phyloP scores from a whole-genome alignment of 768 basidiomycete genomes.

The Pleurotus pulmonarius region DNA sequence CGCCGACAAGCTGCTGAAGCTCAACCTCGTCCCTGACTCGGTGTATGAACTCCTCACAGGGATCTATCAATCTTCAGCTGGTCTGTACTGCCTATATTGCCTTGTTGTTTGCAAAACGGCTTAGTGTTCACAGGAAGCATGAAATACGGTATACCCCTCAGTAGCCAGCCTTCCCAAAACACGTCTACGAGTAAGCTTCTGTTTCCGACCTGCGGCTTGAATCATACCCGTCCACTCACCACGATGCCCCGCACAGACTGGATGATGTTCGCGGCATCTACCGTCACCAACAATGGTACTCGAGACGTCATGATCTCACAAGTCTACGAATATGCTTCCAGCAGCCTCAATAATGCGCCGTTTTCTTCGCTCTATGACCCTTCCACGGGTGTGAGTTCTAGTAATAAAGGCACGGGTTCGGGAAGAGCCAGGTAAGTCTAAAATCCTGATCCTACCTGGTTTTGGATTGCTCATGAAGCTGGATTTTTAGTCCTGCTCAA shows the following conservation, averaged over 20 bases:
- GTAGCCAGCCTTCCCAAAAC: neutral
- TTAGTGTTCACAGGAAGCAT: neutral
- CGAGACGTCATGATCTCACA: constrained; percentile 34
- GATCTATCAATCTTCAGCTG: neutral
- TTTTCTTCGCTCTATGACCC: constrained; percentile 24
- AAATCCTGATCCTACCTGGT: neutral
- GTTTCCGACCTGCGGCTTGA: too few species aligned
- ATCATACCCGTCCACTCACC: too few species aligned
- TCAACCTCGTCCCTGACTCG: constrained; percentile 17
- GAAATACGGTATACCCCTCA: constrained; percentile 1
- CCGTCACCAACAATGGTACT: constrained; percentile 25
- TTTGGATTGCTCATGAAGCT: neutral
- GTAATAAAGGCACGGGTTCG: constrained; percentile 6
- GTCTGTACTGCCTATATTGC: neutral
- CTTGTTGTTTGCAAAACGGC: too few species aligned
- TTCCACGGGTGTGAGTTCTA: constrained; percentile 13
- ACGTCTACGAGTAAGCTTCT: neutral
- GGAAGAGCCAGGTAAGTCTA: constrained; percentile 14
- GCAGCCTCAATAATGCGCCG: constrained; percentile 11
- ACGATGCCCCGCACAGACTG: constrained; percentile 18
- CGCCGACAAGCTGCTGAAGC: constrained; percentile 32
- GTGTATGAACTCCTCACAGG: neutral
- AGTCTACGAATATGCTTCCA: constrained; percentile 20
- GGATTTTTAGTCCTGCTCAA: constrained; percentile 23
- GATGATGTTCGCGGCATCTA: constrained; percentile 47